phyloP scores from a whole-genome alignment of 805 yeast species.

The Pichia insulana region DNA sequence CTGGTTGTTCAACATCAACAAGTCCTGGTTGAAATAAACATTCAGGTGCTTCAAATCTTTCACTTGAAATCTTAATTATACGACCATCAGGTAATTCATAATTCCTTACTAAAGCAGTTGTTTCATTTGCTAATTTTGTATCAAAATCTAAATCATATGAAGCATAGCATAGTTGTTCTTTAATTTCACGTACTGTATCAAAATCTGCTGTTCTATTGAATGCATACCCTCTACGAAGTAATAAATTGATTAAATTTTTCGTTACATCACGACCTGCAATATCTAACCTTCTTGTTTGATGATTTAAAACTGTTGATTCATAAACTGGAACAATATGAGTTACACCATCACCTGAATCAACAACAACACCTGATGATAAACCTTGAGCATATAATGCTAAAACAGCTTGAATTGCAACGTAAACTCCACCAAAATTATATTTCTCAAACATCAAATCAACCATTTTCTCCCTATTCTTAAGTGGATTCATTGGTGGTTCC shows the following conservation, averaged over 20 bases:
- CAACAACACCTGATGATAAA: conserved; percentile 92
- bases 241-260: conserved; percentile 82
- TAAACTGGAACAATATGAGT: conserved; percentile 98
- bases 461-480: conserved; percentile 84
- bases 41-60: conserved; percentile 94
- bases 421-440: conserved; percentile 84
- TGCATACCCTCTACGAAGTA: conserved; percentile 94
- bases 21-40: conserved; percentile 93
- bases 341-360: conserved; percentile 98
- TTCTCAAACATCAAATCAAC: conserved; percentile 89
- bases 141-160: conserved; percentile 91
- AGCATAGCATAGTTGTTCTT: conserved; percentile 92
- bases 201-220: conserved; percentile 98
- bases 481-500: conserved; percentile 97
- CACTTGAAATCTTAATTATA: conserved; percentile 86
- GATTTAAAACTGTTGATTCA: conserved; percentile 93
- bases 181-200: conserved; percentile 96
- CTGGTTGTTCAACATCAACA: conserved; percentile 95
- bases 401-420: conserved; percentile 97
- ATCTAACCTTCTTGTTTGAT: conserved; percentile 83
- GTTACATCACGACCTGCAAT: conserved; percentile 99
- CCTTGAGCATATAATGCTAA: conserved; percentile 96
- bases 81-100: conserved; percentile 97
- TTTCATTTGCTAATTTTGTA: conserved; percentile 77
- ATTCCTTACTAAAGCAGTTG: conserved; percentile 87